Percentiles rank a stretch among this genome's conserved stretches.
Evolutionary conservation across 2,329 filamentous ascomycete genomes (phyloP).

Genomic region (Ophiostoma piceae): DNA sequence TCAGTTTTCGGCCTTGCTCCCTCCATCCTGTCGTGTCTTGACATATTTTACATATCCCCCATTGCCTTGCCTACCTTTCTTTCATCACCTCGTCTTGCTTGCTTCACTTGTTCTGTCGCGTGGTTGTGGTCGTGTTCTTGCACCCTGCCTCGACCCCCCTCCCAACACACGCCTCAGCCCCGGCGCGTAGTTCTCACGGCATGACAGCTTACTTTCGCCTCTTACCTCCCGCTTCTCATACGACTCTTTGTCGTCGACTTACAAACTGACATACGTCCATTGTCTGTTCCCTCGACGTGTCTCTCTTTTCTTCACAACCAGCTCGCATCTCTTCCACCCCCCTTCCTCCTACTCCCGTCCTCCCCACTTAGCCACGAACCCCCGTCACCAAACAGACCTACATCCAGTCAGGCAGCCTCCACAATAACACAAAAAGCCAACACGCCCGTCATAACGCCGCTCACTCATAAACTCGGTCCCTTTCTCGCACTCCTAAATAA

Average conservation of each 20-base stretch:
- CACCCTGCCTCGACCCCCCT: not conserved
- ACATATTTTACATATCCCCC: not conserved
- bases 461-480: constrained; percentile 12
- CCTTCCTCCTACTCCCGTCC: constrained; percentile 16
- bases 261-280: not conserved
- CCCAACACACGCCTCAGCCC: not conserved
- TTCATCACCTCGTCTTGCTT: not conserved
- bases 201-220: not conserved
- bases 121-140: not conserved
- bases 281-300: not conserved
- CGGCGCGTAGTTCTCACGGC: constrained; percentile 1
- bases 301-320: constrained; percentile 11
- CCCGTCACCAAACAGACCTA: constrained; percentile 21
- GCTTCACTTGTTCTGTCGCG: not conserved
- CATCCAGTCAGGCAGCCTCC: constrained; percentile 21
- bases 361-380: constrained; percentile 27
- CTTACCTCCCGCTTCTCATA: not conserved
- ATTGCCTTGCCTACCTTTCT: not conserved
- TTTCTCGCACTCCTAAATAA: not conserved
- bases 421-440: constrained; percentile 22
- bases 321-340: constrained; percentile 11
- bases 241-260: not conserved
- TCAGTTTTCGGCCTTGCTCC: not conserved
- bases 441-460: constrained; percentile 22
- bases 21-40: not conserved